A percentile compares a stretch with the other conserved stretches of the same genome.
phyloP scores from a whole-genome alignment of 2,329 filamentous ascomycete genomes.

The Endoconidiophora laricicola region DNA sequence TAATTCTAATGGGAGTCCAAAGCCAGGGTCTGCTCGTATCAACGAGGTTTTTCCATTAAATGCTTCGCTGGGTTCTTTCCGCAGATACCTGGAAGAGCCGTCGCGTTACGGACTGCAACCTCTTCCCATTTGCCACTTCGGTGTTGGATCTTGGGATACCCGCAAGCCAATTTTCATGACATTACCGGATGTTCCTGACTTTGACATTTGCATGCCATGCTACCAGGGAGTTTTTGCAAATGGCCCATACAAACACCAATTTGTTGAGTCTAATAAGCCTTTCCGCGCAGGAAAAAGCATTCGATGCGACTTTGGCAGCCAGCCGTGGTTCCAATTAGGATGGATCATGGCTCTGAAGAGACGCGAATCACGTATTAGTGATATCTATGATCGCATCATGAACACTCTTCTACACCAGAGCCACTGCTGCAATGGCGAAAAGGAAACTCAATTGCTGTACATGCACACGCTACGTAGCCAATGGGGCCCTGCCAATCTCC shows the following conservation, averaged over 20 bases:
- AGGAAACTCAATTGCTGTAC: conserved; percentile 33
- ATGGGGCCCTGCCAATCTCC: conserved; percentile 44
- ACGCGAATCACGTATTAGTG: conserved; percentile 42
- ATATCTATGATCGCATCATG: conserved; percentile 50
- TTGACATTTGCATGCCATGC: conserved; percentile 73
- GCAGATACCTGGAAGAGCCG: conserved; percentile 38
- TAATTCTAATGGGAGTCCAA: background rate
- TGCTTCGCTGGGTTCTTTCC: conserved; percentile 24
- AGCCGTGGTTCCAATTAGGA: conserved; percentile 68
- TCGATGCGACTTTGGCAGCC: conserved; percentile 62
- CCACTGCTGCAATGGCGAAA: conserved; percentile 40
- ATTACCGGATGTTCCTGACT: conserved; percentile 49
- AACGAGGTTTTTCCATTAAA: conserved; percentile 6
- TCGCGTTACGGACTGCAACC: conserved; percentile 26
- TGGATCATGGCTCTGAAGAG: conserved; percentile 67
- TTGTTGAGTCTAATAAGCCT: conserved; percentile 38
- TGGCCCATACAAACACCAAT: conserved; percentile 50
- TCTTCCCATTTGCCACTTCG: conserved; percentile 37
- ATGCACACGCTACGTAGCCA: conserved; percentile 65
- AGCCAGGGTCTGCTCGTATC: background rate
- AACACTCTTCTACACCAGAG: conserved; percentile 26
- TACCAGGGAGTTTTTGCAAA: conserved; percentile 51
- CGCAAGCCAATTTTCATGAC: conserved; percentile 63
- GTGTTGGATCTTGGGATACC: conserved; percentile 42
- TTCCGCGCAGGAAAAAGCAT: conserved; percentile 20